phyloP scores from a whole-genome alignment of 257 asterid species.

The Lantana camara region DNA sequence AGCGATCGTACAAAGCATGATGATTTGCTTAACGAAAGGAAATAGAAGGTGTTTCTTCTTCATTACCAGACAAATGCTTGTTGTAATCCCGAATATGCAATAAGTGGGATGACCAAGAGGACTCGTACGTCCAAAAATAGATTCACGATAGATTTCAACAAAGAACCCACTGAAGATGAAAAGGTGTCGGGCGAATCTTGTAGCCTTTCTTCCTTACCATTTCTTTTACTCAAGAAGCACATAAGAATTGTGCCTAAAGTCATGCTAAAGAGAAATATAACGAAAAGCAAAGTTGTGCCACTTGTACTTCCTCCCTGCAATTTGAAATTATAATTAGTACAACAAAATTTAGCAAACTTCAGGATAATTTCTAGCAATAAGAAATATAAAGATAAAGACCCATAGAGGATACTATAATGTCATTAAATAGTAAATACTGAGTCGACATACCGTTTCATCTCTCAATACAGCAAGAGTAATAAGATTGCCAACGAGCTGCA shows the following conservation, averaged over 20 bases:
- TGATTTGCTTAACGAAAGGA: slow-evolving; percentile 7
- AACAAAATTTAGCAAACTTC: slow-evolving; percentile 3
- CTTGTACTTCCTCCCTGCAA: slow-evolving; percentile 85
- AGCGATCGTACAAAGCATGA: no score
- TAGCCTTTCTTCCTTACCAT: slow-evolving; percentile 56
- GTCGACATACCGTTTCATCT: slow-evolving; percentile 65
- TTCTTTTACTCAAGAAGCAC: slow-evolving; percentile 82
- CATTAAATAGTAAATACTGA: background rate
- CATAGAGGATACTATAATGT: background rate
- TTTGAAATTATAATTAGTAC: slow-evolving; percentile 20
- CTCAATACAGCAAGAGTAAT: slow-evolving; percentile 71
- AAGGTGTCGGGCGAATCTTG: slow-evolving; percentile 44
- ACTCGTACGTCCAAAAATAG: slow-evolving; percentile 68
- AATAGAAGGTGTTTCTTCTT: slow-evolving; percentile 2
- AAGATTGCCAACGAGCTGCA: slow-evolving; percentile 94
- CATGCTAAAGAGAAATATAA: slow-evolving; percentile 77
- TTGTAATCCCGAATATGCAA: slow-evolving; percentile 94
- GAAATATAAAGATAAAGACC: background rate
- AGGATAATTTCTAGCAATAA: background rate
- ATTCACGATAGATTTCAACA: slow-evolving; percentile 51
- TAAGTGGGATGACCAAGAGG: slow-evolving; percentile 82
- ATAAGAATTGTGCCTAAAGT: slow-evolving; percentile 77
- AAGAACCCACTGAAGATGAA: slow-evolving; percentile 60
- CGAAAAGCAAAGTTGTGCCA: slow-evolving; percentile 75
- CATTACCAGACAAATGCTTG: slow-evolving; percentile 94